Conservation (phyloP, 495 filamentous ascomycete genomes). For the Penicillium soppii region DNA sequence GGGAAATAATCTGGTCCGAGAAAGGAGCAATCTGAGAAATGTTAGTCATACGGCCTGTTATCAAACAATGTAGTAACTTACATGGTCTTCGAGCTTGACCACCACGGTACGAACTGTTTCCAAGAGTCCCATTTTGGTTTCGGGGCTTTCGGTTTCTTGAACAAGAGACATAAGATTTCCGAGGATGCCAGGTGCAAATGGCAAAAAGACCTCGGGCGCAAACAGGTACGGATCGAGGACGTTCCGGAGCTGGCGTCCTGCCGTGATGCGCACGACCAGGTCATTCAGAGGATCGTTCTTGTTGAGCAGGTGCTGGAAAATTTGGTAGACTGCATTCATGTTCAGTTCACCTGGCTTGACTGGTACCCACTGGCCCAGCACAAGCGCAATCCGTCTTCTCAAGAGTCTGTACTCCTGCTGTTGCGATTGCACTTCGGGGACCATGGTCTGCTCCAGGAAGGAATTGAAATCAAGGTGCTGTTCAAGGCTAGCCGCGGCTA, state of each 20-base stretch:
- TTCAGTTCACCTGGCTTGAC: constrained; percentile 65
- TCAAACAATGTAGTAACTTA: constrained; percentile 32
- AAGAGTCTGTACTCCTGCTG: constrained; percentile 80
- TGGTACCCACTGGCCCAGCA: constrained; percentile 86
- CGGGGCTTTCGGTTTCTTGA: constrained; percentile 74
- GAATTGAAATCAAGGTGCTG: constrained; percentile 75
- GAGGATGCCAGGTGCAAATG: constrained; percentile 70
- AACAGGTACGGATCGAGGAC: constrained; percentile 87
- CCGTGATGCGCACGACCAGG: constrained; percentile 86
- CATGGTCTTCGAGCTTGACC: constrained; percentile 70
- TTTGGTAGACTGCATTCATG: constrained; percentile 74
- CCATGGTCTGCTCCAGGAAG: constrained; percentile 71
- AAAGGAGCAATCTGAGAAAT: constrained; percentile 60
- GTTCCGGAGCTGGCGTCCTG: constrained; percentile 76
- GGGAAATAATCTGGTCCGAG: constrained; percentile 73
- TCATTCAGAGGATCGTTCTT: constrained; percentile 78
- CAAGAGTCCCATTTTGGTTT: constrained; percentile 83
- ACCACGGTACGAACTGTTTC: constrained; percentile 81
- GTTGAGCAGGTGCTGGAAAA: constrained; percentile 86
- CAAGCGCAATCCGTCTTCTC: constrained; percentile 81
- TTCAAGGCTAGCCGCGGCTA: constrained; percentile 73
- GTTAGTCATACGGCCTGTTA: constrained; percentile 7
- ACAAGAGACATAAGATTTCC: constrained; percentile 70
- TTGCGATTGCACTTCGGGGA: constrained; percentile 74
- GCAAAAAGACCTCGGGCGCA: constrained; percentile 62